Evolutionary conservation across 2,329 filamentous ascomycete species (phyloP), one percentile per base, ranked within the genome.

Genomic region (Ophiostoma sp.): DNA sequence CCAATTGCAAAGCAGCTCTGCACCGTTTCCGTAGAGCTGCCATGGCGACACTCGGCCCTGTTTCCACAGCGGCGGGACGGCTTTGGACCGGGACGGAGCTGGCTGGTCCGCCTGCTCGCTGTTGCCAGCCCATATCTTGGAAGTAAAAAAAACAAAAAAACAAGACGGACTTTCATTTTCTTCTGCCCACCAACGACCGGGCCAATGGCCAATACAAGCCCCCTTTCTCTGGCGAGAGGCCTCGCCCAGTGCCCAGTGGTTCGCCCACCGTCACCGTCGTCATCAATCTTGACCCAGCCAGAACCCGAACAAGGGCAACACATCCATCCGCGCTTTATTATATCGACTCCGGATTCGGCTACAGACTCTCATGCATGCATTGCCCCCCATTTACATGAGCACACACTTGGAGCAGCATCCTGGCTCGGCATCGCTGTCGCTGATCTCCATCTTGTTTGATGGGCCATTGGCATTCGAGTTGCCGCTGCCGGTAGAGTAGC

Each of bases 401-500:
- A 72, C 62, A 55, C 72, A 73, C 69, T 72, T 72, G 44, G 86
- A 83, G 81, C 93, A 96, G 85, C 93, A 97, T 73, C 92, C 90
- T 58, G 85, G 82, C 76, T 89, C 86, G 74, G 84, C 80, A 74
- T 88, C 84, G 71, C 86, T 85, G 70, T 88, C 87, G 73, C 89
- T 87, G 75, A 95, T 86, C 73, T 96, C 91, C 85, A 96, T 89
- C 80, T 93, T 91, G 82, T 86, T 84, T 70, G 81, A 78, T 72
- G 84, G 89, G 74, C 85, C 63, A 74, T 84, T 85, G 72, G 81
- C 80, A 74, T 87, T 87, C 71, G 87, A 82, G 70, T 84, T 82
- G 75, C 86, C 87, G 74, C 89, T 89, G 71, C 85, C 87, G 69
- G 88, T 87, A 62, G 89, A 88, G 79, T 96, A 92, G 70, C 91